Conservation (phyloP, 202 grass and related monocot species). For the Schoenoplectus tabernaemontani region DNA sequence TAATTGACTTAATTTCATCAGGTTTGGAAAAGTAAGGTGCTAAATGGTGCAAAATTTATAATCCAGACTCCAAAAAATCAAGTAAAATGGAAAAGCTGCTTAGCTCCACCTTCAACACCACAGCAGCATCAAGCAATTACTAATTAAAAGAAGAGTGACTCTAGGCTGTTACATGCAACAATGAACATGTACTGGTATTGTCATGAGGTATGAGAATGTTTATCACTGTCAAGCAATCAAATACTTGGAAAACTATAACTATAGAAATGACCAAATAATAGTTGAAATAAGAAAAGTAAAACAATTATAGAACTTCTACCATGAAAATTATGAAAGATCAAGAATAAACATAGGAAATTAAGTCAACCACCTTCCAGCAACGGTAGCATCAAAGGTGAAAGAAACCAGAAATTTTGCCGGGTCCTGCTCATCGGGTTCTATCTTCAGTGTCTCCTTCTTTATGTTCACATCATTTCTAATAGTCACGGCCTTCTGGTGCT, state of each 20-base stretch:
- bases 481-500: constrained; percentile 95
- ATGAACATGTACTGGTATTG: background rate
- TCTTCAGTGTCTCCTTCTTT: constrained; percentile 94
- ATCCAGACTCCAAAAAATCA: background rate
- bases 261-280: background rate
- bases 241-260: background rate
- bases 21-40: background rate
- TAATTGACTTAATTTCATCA: background rate
- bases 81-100: background rate
- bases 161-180: background rate
- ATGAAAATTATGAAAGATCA: background rate
- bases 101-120: background rate
- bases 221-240: background rate
- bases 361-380: constrained; percentile 27
- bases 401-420: constrained; percentile 52
- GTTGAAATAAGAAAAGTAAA: background rate
- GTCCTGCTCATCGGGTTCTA: constrained; percentile 59
- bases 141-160: background rate
- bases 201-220: background rate
- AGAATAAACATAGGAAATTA: background rate
- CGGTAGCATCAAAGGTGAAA: constrained; percentile 82
- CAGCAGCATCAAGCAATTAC: background rate
- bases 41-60: background rate
- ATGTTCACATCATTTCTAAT: constrained; percentile 91
- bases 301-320: background rate